Evolutionary conservation across 495 filamentous ascomycete species (phyloP).

Genomic region (Xylaria curta): DNA sequence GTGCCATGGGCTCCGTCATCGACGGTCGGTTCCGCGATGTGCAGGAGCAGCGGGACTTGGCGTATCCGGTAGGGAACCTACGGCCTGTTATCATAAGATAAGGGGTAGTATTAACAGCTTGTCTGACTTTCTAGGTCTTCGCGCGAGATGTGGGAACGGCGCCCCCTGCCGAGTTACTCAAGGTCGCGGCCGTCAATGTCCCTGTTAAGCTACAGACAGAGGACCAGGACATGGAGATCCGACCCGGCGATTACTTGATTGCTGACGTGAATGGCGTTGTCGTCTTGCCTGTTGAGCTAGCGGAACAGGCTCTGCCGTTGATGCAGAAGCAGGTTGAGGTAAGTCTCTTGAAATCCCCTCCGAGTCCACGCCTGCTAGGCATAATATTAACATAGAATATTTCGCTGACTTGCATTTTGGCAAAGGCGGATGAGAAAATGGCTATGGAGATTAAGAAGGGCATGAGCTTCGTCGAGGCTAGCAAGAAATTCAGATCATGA

Average conservation of each 20-base stretch:
- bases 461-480: conserved; percentile 59
- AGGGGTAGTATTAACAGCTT: not conserved
- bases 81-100: conserved; percentile 11
- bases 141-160: conserved; percentile 61
- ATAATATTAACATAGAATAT: not conserved
- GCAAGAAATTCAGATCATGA: conserved; percentile 48
- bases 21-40: conserved; percentile 66
- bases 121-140: conserved; percentile 46
- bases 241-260: conserved; percentile 64
- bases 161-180: conserved; percentile 52
- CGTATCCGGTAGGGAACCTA: conserved; percentile 46
- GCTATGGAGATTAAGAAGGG: conserved; percentile 57
- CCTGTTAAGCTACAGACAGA: conserved; percentile 48
- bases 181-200: conserved; percentile 53
- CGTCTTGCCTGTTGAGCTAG: conserved; percentile 50
- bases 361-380: not conserved
- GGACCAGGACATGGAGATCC: conserved; percentile 54
- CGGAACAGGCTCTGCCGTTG: conserved; percentile 52
- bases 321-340: conserved; percentile 56
- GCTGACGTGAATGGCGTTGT: conserved; percentile 65
- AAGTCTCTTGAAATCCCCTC: not conserved
- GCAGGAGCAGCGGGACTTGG: conserved; percentile 62
- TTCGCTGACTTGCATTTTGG: conserved; percentile 3
- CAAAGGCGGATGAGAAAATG: conserved; percentile 58
- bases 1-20: conserved; percentile 55